phyloP scores from a whole-genome alignment of 2,329 filamentous ascomycete genomes.

The Didymella segeticola region DNA sequence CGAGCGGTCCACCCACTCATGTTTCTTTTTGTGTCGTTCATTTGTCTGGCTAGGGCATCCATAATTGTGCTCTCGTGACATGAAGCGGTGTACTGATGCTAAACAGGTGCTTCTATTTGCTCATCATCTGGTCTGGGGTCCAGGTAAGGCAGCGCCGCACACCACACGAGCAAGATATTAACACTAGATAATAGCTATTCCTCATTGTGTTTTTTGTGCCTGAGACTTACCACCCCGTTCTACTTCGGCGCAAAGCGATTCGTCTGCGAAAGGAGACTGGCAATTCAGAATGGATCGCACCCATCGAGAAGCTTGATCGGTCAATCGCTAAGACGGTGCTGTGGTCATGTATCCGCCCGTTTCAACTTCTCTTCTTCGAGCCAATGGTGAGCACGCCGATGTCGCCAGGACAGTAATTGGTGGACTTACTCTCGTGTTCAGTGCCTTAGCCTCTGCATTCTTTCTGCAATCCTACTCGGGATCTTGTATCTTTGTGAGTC shows the following conservation, averaged over 20 bases:
- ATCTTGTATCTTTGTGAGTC: constrained; percentile 75
- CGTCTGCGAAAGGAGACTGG: constrained; percentile 75
- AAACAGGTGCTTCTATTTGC: constrained; percentile 67
- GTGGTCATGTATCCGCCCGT: constrained; percentile 67
- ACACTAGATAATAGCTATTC: constrained; percentile 58
- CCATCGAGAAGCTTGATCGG: constrained; percentile 74
- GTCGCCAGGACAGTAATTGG: constrained; percentile 23
- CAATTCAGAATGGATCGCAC: constrained; percentile 77
- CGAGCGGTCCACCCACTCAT: not conserved
- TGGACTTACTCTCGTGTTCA: constrained; percentile 36
- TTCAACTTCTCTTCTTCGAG: constrained; percentile 80
- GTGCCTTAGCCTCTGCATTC: constrained; percentile 78
- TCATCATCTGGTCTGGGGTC: constrained; percentile 79
- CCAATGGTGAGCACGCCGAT: constrained; percentile 67
- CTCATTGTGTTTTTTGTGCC: constrained; percentile 77
- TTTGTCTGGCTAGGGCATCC: not conserved
- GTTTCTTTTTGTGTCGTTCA: constrained; percentile 18
- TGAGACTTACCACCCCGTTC: constrained; percentile 80
- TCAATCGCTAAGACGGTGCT: constrained; percentile 65
- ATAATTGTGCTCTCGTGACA: constrained; percentile 8
- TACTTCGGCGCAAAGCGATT: constrained; percentile 75
- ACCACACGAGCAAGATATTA: constrained; percentile 21
- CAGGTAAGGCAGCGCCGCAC: constrained; percentile 38
- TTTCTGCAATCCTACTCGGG: constrained; percentile 84
- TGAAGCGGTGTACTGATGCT: constrained; percentile 34